phyloP scores from a whole-genome alignment of 129 eudicot genomes.

The Heracleum sosnowskyi region DNA sequence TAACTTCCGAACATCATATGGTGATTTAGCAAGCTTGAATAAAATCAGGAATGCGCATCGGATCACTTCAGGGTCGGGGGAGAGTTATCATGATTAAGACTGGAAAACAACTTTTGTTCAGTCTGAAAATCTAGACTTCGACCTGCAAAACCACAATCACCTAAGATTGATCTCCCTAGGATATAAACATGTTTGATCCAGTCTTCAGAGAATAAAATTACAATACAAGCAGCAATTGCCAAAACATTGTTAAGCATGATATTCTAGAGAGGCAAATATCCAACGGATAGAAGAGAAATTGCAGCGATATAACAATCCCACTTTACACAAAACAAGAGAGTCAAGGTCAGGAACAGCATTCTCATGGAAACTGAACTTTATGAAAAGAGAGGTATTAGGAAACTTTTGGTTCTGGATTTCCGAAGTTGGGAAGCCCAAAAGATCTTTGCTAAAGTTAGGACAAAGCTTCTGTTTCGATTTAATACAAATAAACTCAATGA shows the following conservation, averaged over 20 bases:
- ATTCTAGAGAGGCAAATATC: not conserved
- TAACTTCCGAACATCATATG: too few relatives aligned
- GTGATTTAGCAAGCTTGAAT: too few relatives aligned
- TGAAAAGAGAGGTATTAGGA: not conserved
- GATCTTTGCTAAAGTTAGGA: not conserved
- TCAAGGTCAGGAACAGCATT: not conserved
- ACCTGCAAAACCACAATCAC: not conserved
- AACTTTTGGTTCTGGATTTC: not conserved
- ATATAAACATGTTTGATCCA: not conserved
- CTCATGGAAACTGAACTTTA: not conserved
- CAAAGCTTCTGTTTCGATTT: not conserved
- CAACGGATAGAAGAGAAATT: not conserved
- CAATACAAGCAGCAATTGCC: not conserved
- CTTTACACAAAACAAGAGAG: not conserved
- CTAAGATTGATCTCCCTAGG: too few relatives aligned
- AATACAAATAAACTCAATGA: not conserved
- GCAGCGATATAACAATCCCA: not conserved
- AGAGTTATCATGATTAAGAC: too few relatives aligned
- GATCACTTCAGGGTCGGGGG: too few relatives aligned
- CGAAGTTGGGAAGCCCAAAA: not conserved
- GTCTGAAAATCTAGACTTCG: too few relatives aligned
- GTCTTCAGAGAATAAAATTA: not conserved
- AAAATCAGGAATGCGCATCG: too few relatives aligned
- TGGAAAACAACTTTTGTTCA: too few relatives aligned
- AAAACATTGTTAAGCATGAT: too few relatives aligned